These are phyloP conservation scores for Paxillus ammoniavirescens DNA, from an alignment of 768 basidiomycete species.

Conservation along the genomic window DNA sequence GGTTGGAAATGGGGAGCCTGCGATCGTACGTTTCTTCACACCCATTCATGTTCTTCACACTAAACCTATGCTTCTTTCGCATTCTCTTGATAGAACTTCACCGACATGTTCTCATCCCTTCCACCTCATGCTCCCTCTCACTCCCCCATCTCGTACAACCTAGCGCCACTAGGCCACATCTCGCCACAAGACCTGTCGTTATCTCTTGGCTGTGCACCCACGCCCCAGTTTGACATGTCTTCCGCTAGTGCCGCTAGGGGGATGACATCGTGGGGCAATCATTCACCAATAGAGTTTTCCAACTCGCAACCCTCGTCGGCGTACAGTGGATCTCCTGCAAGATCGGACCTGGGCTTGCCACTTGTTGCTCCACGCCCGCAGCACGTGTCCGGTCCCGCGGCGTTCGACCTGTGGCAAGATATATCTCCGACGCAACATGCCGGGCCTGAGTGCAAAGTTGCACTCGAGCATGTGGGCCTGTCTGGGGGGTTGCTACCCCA, in stretches of 20 bases:
- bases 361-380: constrained; percentile 30
- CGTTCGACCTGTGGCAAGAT: constrained; percentile 24
- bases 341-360: constrained; percentile 27
- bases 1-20: constrained; percentile 6
- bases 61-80: background rate
- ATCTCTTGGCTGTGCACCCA: constrained; percentile 3
- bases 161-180: constrained; percentile 30
- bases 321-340: constrained; percentile 43
- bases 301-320: constrained; percentile 39
- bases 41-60: background rate
- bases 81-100: constrained; percentile 13
- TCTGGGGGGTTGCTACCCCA: constrained; percentile 1
- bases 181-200: constrained; percentile 17
- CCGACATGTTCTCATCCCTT: constrained; percentile 24
- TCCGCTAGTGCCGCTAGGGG: constrained; percentile 2
- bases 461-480: background rate
- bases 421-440: background rate
- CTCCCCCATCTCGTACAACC: constrained; percentile 6
- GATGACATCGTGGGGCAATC: constrained; percentile 11
- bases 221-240: constrained; percentile 9
- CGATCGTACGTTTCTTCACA: constrained; percentile 17
- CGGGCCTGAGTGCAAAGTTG: constrained; percentile 1
- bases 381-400: background rate
- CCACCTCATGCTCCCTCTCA: constrained; percentile 17
- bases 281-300: constrained; percentile 12